A percentile compares a stretch with the other conserved stretches of the same genome.
Evolutionary conservation across 2,329 filamentous ascomycete genomes (phyloP).

Genomic region (Epichloe typhina): DNA sequence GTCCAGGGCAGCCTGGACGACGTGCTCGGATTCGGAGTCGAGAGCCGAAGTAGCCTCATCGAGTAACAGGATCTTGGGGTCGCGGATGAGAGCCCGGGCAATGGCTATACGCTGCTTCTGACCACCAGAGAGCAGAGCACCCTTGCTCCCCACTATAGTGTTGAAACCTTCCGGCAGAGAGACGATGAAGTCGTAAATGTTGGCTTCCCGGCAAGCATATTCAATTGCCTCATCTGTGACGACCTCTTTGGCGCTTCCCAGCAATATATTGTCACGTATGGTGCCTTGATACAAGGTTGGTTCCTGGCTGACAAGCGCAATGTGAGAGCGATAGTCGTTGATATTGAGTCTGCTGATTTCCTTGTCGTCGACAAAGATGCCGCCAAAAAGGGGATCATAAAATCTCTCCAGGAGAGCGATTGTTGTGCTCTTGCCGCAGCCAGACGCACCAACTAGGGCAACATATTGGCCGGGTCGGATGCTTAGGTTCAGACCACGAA

Average conservation of each 20-base stretch:
- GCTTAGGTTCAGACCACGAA: slow-evolving; percentile 66
- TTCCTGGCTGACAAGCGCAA: slow-evolving; percentile 87
- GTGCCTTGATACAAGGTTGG: slow-evolving; percentile 90
- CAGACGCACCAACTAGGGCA: slow-evolving; percentile 84
- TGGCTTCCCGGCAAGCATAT: slow-evolving; percentile 75
- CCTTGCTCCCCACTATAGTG: slow-evolving; percentile 78
- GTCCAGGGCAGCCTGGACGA: slow-evolving; percentile 71
- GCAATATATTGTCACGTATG: slow-evolving; percentile 77
- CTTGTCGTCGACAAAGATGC: slow-evolving; percentile 67
- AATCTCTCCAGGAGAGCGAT: slow-evolving; percentile 88
- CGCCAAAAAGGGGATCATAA: slow-evolving; percentile 76
- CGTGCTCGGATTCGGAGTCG: slow-evolving; percentile 64
- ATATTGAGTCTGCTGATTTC: slow-evolving; percentile 73
- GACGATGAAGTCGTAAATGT: slow-evolving; percentile 85
- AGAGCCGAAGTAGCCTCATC: slow-evolving; percentile 72
- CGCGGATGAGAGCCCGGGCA: slow-evolving; percentile 77
- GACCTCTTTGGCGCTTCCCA: slow-evolving; percentile 55
- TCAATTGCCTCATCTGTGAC: slow-evolving; percentile 61
- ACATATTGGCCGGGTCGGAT: slow-evolving; percentile 71
- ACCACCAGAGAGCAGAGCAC: slow-evolving; percentile 71
- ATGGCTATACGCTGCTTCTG: slow-evolving; percentile 95
- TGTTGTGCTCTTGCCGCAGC: slow-evolving; percentile 88
- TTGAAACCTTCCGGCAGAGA: slow-evolving; percentile 76
- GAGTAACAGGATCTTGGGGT: slow-evolving; percentile 74
- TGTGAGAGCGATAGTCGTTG: slow-evolving; percentile 69